A percentile compares a stretch with the other conserved stretches of the same genome.
Conservation (phyloP, 345 rosid species). For the Carallia brachiata region DNA sequence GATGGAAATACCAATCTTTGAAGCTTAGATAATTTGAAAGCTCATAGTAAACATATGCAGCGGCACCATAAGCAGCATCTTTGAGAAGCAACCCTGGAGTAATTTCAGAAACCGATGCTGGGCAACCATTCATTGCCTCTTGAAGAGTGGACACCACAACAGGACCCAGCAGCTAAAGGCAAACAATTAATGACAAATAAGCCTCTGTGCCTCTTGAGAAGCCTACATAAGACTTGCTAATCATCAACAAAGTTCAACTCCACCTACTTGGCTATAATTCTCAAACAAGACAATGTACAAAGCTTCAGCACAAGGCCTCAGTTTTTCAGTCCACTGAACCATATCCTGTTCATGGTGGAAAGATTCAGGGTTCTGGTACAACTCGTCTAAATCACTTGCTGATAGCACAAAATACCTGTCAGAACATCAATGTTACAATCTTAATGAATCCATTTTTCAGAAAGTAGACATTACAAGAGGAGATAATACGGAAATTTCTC, state of each 20-base stretch:
- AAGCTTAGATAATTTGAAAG: conserved; percentile 91
- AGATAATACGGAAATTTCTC: background rate
- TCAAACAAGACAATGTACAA: conserved; percentile 95
- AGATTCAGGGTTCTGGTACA: conserved; percentile 90
- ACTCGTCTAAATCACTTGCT: conserved; percentile 81
- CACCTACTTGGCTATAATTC: conserved; percentile 89
- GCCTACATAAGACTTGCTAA: background rate
- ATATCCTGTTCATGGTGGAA: conserved; percentile 99
- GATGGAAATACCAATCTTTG: conserved; percentile 70
- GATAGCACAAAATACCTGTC: conserved; percentile 90
- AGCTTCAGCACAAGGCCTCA: conserved; percentile 98
- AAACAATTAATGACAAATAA: conserved; percentile 22
- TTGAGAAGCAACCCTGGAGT: conserved; percentile 86
- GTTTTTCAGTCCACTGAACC: conserved; percentile 97
- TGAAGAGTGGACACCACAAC: conserved; percentile 88
- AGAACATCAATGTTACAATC: conserved; percentile 11
- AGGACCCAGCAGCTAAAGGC: conserved; percentile 78
- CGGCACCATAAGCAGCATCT: conserved; percentile 97
- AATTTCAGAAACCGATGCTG: conserved; percentile 72
- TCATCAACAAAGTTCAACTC: conserved; percentile 16
- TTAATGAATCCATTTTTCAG: background rate
- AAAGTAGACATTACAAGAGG: background rate
- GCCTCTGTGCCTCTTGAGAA: conserved; percentile 18
- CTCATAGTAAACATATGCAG: conserved; percentile 98
- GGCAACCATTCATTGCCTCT: conserved; percentile 92